Evolutionary conservation across 192 early-diverging fungal genomes (phyloP).

Genomic region (Geosiphon pyriformis): DNA sequence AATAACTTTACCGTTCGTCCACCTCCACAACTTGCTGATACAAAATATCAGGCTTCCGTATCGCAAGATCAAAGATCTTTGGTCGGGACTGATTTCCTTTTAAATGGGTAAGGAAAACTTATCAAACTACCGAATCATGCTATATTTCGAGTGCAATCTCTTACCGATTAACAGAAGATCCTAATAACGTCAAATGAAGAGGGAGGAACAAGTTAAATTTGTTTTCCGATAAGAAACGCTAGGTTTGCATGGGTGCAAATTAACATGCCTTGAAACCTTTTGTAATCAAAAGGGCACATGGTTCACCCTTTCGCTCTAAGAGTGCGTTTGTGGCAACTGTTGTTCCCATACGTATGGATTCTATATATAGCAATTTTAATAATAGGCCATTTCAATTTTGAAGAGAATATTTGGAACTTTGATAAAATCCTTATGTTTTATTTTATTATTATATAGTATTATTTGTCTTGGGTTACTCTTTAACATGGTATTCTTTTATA

Average conservation of each 20-base stretch:
- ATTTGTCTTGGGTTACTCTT: too few species aligned
- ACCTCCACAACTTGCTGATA: constrained; percentile 76
- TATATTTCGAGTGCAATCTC: neutral
- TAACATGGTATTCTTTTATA: too few species aligned
- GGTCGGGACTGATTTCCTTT: constrained; percentile 88
- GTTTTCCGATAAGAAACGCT: too few species aligned
- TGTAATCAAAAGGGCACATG: constrained; percentile 81
- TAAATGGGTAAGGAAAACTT: neutral
- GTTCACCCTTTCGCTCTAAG: constrained; percentile 83
- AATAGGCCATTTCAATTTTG: neutral
- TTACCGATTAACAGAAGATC: constrained; percentile 44
- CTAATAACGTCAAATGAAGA: constrained; percentile 23
- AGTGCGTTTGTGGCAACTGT: constrained; percentile 96
- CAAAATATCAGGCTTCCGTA: constrained; percentile 80
- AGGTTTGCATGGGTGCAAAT: neutral
- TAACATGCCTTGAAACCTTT: constrained; percentile 78
- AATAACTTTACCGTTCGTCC: constrained; percentile 68
- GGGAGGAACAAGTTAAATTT: too few species aligned
- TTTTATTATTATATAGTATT: too few species aligned
- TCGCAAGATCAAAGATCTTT: constrained; percentile 89
- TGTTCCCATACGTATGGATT: constrained; percentile 91
- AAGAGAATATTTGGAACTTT: too few species aligned
- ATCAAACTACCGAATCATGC: neutral
- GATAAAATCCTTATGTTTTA: neutral
- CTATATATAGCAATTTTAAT: constrained; percentile 16